Conservation (phyloP, 306 rosid genomes). For the Lathyrus sativus region DNA sequence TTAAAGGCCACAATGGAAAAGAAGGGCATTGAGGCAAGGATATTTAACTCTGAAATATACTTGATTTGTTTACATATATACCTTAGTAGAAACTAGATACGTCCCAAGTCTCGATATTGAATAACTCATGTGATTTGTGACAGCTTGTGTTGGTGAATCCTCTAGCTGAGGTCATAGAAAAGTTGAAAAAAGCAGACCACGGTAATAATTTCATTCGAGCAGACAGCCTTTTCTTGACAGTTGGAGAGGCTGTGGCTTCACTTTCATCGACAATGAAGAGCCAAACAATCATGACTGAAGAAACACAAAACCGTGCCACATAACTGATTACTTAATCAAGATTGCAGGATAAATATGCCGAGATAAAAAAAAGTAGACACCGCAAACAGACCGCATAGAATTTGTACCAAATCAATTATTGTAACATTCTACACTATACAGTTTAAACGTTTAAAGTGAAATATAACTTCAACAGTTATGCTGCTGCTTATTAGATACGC, state of each 20-base stretch:
- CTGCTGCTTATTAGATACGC: slow-evolving; percentile 25
- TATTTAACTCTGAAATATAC: background rate
- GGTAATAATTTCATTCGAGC: slow-evolving; percentile 49
- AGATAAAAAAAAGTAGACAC: slow-evolving; percentile 5
- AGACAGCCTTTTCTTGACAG: slow-evolving; percentile 70
- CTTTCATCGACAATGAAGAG: slow-evolving; percentile 62
- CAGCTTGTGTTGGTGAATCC: slow-evolving; percentile 96
- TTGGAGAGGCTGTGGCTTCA: slow-evolving; percentile 81
- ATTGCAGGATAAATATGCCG: slow-evolving; percentile 22
- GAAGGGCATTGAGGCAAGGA: slow-evolving; percentile 74
- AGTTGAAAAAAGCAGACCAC: slow-evolving; percentile 67
- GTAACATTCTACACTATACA: slow-evolving; percentile 2
- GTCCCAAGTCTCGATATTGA: slow-evolving; percentile 1
- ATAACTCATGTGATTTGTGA: slow-evolving; percentile 33
- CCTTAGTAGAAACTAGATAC: no score
- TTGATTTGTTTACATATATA: slow-evolving; percentile 4
- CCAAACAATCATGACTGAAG: slow-evolving; percentile 45
- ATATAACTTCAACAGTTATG: slow-evolving; percentile 13
- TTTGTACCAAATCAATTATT: background rate
- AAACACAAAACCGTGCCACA: slow-evolving; percentile 34
- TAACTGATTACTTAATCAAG: slow-evolving; percentile 23
- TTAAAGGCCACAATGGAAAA: slow-evolving; percentile 64
- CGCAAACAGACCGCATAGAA: slow-evolving; percentile 3
- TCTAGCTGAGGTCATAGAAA: slow-evolving; percentile 81
- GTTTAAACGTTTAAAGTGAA: slow-evolving; percentile 19